Conservation (phyloP, 208 protist genomes). For the Trypanosoma boissoni region DNA sequence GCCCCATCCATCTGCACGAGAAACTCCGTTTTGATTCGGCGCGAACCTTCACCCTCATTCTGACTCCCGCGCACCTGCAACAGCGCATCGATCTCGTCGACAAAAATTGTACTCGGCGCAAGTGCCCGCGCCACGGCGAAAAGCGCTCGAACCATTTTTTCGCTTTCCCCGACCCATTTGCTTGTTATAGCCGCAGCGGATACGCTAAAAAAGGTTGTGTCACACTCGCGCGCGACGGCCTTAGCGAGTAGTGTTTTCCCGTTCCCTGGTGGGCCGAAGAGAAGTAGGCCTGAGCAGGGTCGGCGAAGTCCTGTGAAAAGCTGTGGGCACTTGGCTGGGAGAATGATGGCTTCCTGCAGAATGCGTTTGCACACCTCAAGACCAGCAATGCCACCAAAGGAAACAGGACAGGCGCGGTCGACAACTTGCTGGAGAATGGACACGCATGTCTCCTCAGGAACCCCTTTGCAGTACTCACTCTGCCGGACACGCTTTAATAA, state of each 20-base stretch:
- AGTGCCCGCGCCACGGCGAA: constrained; percentile 78
- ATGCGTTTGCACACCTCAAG: constrained; percentile 26
- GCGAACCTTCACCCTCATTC: constrained; percentile 79
- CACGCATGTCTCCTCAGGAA: constrained; percentile 21
- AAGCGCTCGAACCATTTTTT: constrained; percentile 92
- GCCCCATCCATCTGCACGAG: constrained; percentile 93
- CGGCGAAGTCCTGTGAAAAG: constrained; percentile 91
- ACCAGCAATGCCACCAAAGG: constrained; percentile 17
- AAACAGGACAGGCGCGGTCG: constrained; percentile 22
- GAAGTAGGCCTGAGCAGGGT: constrained; percentile 18
- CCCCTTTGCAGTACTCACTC: constrained; percentile 20
- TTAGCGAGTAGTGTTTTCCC: constrained; percentile 52
- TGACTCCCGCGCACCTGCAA: constrained; percentile 60
- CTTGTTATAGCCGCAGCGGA: constrained; percentile 93
- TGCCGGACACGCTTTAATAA: constrained; percentile 12
- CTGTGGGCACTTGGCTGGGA: constrained; percentile 96
- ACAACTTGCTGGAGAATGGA: constrained; percentile 23
- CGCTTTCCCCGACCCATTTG: constrained; percentile 97
- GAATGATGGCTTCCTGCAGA: constrained; percentile 94
- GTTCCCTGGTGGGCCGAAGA: constrained; percentile 28
- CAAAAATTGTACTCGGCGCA: constrained; percentile 77
- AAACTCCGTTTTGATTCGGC: constrained; percentile 99
- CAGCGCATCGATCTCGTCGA: constrained; percentile 94
- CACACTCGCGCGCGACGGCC: constrained; percentile 91
- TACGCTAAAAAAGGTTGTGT: constrained; percentile 92